Evolutionary conservation across 495 filamentous ascomycete species (phyloP).

Genomic region (Hypoxylon crocopeplum): DNA sequence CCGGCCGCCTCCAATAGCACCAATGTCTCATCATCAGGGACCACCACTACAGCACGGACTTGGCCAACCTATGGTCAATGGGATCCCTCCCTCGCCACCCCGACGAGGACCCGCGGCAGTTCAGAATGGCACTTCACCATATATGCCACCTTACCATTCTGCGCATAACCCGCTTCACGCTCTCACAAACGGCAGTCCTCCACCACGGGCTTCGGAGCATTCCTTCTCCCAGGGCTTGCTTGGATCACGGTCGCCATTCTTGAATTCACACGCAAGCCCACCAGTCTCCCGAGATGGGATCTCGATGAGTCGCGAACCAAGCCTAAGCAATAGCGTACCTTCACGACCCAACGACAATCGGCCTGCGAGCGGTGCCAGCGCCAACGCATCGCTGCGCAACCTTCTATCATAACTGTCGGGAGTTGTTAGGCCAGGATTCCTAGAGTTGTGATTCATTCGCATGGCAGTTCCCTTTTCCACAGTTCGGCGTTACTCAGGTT

Average conservation of each 20-base stretch:
- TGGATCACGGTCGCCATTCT: constrained; percentile 42
- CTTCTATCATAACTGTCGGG: constrained; percentile 62
- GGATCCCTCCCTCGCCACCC: constrained; percentile 49
- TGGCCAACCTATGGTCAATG: constrained; percentile 48
- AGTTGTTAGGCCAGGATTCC: background rate
- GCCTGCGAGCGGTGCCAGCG: constrained; percentile 68
- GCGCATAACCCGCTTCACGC: constrained; percentile 46
- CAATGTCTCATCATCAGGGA: constrained; percentile 44
- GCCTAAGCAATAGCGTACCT: constrained; percentile 23
- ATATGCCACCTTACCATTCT: constrained; percentile 36
- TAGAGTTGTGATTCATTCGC: constrained; percentile 19
- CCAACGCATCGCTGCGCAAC: constrained; percentile 78
- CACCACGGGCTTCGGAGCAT: constrained; percentile 41
- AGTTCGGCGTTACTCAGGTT: constrained; percentile 26
- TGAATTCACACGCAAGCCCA: constrained; percentile 46
- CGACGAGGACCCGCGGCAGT: constrained; percentile 33
- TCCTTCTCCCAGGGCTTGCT: constrained; percentile 45
- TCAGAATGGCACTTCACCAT: constrained; percentile 28
- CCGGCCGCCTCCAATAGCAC: constrained; percentile 49
- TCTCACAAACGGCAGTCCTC: constrained; percentile 44
- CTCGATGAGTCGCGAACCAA: constrained; percentile 43
- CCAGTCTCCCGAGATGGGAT: constrained; percentile 41
- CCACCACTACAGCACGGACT: constrained; percentile 50
- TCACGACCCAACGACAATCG: constrained; percentile 48
- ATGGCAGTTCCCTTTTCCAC: constrained; percentile 25